phyloP scores from a whole-genome alignment of 441 rosid species.

The Daphne laureola region DNA sequence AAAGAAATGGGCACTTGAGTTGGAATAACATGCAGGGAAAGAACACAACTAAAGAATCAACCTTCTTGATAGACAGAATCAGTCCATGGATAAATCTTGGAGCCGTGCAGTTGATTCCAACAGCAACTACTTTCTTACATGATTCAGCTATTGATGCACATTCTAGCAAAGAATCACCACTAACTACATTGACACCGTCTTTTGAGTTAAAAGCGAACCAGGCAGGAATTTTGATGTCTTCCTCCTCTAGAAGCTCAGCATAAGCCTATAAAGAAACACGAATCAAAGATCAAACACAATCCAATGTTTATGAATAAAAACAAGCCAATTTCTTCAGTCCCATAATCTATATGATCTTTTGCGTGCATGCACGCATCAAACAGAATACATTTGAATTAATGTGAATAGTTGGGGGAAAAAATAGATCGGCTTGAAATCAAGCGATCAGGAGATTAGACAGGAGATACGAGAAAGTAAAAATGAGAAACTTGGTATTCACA shows the following conservation, averaged over 20 bases:
- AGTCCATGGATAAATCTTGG: slow-evolving; percentile 68
- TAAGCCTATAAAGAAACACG: slow-evolving; percentile 49
- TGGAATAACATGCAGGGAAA: neutral
- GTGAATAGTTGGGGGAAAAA: neutral
- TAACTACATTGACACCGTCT: slow-evolving; percentile 74
- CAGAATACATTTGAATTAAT: neutral
- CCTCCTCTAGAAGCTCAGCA: slow-evolving; percentile 77
- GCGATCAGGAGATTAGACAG: neutral
- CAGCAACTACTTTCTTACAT: slow-evolving; percentile 50
- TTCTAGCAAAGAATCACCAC: slow-evolving; percentile 74
- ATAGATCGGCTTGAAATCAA: neutral
- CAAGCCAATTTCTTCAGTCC: neutral
- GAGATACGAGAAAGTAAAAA: too few species aligned
- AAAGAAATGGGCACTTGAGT: too few species aligned
- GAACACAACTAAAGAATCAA: slow-evolving; percentile 10
- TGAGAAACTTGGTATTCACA: too few species aligned
- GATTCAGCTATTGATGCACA: slow-evolving; percentile 50
- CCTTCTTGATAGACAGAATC: slow-evolving; percentile 53
- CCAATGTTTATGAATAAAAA: neutral
- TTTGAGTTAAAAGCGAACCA: slow-evolving; percentile 88
- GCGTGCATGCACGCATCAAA: neutral
- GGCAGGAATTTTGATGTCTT: slow-evolving; percentile 62
- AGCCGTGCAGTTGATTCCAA: slow-evolving; percentile 86
- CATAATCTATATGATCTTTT: neutral
- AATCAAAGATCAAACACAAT: neutral